phyloP scores from a whole-genome alignment of 768 basidiomycete species.

The Mycena vitilis region DNA sequence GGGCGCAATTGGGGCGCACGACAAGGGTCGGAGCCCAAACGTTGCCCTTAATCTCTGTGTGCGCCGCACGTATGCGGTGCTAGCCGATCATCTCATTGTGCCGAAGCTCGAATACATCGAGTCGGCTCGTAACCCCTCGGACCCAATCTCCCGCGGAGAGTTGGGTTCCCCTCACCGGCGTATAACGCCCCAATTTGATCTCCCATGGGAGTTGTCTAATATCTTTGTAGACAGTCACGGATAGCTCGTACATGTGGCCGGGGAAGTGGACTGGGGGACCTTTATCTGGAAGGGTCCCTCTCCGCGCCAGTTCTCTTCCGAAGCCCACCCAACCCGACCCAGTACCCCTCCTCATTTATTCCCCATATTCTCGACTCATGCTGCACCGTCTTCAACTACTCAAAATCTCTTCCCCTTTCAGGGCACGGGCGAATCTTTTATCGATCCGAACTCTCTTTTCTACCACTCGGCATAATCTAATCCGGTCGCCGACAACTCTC shows the following conservation, averaged over 20 bases:
- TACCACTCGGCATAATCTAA: too few relatives aligned
- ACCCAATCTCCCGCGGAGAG: slow-evolving; percentile 39
- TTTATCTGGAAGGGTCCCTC: slow-evolving; percentile 21
- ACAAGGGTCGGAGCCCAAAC: slow-evolving; percentile 24
- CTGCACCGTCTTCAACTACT: too few relatives aligned
- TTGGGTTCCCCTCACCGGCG: background rate
- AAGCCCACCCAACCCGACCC: too few relatives aligned
- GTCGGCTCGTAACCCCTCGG: too few relatives aligned
- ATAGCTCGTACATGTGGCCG: slow-evolving; percentile 18
- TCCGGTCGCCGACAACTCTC: too few relatives aligned
- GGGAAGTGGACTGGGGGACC: background rate
- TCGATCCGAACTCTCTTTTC: too few relatives aligned
- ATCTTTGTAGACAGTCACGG: background rate
- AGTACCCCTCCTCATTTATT: too few relatives aligned
- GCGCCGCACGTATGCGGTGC: slow-evolving; percentile 21
- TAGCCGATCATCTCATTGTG: slow-evolving; percentile 14
- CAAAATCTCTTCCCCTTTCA: too few relatives aligned
- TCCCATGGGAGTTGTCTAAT: slow-evolving; percentile 8
- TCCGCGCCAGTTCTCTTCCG: background rate
- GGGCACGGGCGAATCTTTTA: too few relatives aligned
- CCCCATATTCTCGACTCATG: too few relatives aligned
- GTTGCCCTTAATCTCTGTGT: slow-evolving; percentile 28
- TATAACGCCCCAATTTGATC: slow-evolving; percentile 9
- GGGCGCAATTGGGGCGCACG: slow-evolving; percentile 26
- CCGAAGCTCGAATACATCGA: slow-evolving; percentile 30